Evolutionary conservation across 2,329 filamentous ascomycete genomes (phyloP).

Genomic region (Tetracladium maxilliforme): DNA sequence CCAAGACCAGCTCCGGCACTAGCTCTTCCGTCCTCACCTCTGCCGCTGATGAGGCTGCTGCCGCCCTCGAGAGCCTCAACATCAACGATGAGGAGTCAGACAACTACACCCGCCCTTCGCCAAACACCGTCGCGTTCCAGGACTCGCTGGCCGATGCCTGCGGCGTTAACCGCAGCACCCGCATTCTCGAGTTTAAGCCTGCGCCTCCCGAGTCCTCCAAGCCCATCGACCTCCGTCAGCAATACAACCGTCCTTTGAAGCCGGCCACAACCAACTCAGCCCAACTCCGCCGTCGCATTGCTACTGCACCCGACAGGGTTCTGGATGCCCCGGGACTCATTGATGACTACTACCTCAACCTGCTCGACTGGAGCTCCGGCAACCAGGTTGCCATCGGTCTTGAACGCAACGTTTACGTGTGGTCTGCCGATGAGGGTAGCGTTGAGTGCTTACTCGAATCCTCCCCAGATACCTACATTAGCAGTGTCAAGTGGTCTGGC

Average conservation of each 20-base stretch:
- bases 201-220: constrained; percentile 96
- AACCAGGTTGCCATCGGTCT: constrained; percentile 98
- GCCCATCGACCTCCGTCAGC: constrained; percentile 90
- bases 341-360: constrained; percentile 98
- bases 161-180: constrained; percentile 82
- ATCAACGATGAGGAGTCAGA: constrained; percentile 56
- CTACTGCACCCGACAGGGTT: constrained; percentile 89
- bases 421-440: constrained; percentile 87
- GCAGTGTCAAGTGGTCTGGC: constrained; percentile 96
- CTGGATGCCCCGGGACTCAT: constrained; percentile 91
- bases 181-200: constrained; percentile 96
- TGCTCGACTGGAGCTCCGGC: constrained; percentile 93
- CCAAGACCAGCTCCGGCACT: constrained; percentile 57
- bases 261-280: constrained; percentile 57
- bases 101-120: constrained; percentile 64
- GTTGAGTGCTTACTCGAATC: constrained; percentile 85
- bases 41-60: constrained; percentile 59
- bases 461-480: constrained; percentile 81
- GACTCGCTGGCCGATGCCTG: constrained; percentile 83
- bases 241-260: constrained; percentile 95
- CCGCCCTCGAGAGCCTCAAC: constrained; percentile 64
- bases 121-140: constrained; percentile 81
- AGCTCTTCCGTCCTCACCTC: constrained; percentile 64
- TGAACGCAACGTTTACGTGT: constrained; percentile 94
- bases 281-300: constrained; percentile 81